Evolutionary conservation across 2,329 filamentous ascomycete species (phyloP), one percentile per base, ranked within the genome.

Genomic region (Didymella glomerata): DNA sequence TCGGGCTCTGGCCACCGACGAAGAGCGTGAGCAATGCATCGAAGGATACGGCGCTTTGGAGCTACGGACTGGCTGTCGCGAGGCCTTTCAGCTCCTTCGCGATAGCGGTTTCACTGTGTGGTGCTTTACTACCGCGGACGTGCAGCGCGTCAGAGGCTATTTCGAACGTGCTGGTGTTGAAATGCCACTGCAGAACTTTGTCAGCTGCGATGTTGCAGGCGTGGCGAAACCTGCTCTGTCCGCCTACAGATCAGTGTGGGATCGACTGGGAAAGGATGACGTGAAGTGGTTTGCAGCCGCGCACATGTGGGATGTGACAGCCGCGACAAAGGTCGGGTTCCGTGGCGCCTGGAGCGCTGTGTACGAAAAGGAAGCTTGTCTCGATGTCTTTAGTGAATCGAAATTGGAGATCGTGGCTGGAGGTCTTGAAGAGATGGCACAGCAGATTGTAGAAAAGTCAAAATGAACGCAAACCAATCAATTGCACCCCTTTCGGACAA

Each of bases 271-370:
- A 0, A 20, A 34, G 20, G 74, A 64, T 2, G 68, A 81, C 42
- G 60, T 71, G 60, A 79, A 78, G 45, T 86, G 84, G 84, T 86
- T 86, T 68, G 85, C 83, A 0, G 85, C 85, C 1, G 85, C 84
- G 22, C 85, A 87, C 72, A 83, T 84, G 78, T 87, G 85, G 85
- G 85, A 87, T 75, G 84, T 84, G 1, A 78, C 79, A 18, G 82
- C 83, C 3, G 84, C 85, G 9, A 78, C 77, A 47, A 78, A 76
- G 54, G 78, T 78, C n/a, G 83, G 83, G 62, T 71, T 86, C 68
- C 80, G 79, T 51, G 82, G 82, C 8, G 84, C 85, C 0, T 87
- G 84, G 70, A 84, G 82, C 62, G 79, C 81, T 2, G 76, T 83
- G 0, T 82, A 80, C 63, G 84, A 87, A 67, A 80, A 81, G 55